These are phyloP conservation scores for Hypomontagnella monticulosa DNA, from an alignment of 495 filamentous ascomycete genomes.

Conservation along the genomic window DNA sequence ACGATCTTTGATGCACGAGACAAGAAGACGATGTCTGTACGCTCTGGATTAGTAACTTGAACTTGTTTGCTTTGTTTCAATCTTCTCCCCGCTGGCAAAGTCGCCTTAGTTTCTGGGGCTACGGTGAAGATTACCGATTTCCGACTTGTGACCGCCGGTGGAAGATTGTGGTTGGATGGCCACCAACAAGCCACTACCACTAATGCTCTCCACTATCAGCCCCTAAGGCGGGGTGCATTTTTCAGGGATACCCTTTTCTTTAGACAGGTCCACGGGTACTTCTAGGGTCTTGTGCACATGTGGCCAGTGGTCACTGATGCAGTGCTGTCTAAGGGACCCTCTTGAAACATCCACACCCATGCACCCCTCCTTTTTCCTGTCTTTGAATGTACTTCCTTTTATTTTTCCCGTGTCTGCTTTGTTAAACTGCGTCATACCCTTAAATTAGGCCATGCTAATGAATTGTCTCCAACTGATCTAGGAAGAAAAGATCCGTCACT, in stretches of 20 bases:
- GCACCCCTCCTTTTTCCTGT: constrained; percentile 16
- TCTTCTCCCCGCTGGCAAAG: neutral
- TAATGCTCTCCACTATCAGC: constrained; percentile 28
- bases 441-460: constrained; percentile 30
- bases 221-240: constrained; percentile 41
- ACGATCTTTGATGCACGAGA: constrained; percentile 1
- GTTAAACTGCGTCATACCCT: constrained; percentile 33
- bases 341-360: constrained; percentile 27
- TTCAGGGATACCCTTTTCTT: constrained; percentile 27
- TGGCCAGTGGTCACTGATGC: constrained; percentile 21
- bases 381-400: neutral
- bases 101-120: neutral
- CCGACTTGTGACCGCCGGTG: constrained; percentile 23
- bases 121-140: constrained; percentile 31
- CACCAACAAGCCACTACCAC: constrained; percentile 25
- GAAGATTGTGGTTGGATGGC: constrained; percentile 27
- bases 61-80: constrained; percentile 12
- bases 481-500: constrained; percentile 36
- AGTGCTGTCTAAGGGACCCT: constrained; percentile 1
- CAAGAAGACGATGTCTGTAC: constrained; percentile 6
- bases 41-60: constrained; percentile 4
- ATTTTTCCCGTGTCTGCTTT: constrained; percentile 6
- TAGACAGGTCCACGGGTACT: too few species aligned
- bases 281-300: neutral
- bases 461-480: constrained; percentile 39